Percentiles rank a stretch among this genome's conserved stretches.
Conservation (phyloP, 2,329 filamentous ascomycete species). For the Neopestalotiopsis clavispora region DNA sequence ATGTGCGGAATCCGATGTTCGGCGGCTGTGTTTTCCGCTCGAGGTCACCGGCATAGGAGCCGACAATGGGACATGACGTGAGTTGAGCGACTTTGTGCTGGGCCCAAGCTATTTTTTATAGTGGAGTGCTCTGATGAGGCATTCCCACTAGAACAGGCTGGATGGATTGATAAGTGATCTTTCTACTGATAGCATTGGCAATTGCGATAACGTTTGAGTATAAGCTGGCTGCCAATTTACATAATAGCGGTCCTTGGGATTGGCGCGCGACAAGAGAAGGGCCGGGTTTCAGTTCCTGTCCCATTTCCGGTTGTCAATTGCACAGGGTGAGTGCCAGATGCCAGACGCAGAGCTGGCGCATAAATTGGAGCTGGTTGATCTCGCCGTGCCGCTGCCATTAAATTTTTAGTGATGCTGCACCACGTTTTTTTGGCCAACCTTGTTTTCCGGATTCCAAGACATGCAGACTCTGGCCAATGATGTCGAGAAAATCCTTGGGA, state of each 20-base stretch:
- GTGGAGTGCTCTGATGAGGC: not conserved
- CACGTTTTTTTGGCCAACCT: not conserved
- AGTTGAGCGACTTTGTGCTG: not conserved
- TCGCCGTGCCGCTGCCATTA: not conserved
- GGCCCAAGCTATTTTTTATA: not conserved
- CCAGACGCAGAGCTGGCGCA: not conserved
- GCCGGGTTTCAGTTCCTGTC: not conserved
- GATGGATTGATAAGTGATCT: not conserved
- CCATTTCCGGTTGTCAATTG: too few species aligned
- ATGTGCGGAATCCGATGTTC: not conserved
- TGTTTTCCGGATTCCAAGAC: not conserved
- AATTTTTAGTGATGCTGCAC: not conserved
- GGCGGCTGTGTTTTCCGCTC: not conserved
- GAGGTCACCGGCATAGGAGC: not conserved
- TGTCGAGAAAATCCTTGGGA: not conserved
- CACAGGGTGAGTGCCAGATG: too few species aligned
- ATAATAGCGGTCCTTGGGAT: slow-evolving; percentile 5
- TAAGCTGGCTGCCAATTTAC: not conserved
- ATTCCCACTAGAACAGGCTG: not conserved
- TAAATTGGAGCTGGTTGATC: not conserved
- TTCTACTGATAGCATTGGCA: slow-evolving; percentile 1
- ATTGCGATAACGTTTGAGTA: slow-evolving; percentile 5
- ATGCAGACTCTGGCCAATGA: not conserved
- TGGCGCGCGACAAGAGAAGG: not conserved
- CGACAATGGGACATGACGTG: not conserved